Evolutionary conservation across 1,284 basidiomycete species (phyloP).

Genomic region (Ceratobasidium sp.): DNA sequence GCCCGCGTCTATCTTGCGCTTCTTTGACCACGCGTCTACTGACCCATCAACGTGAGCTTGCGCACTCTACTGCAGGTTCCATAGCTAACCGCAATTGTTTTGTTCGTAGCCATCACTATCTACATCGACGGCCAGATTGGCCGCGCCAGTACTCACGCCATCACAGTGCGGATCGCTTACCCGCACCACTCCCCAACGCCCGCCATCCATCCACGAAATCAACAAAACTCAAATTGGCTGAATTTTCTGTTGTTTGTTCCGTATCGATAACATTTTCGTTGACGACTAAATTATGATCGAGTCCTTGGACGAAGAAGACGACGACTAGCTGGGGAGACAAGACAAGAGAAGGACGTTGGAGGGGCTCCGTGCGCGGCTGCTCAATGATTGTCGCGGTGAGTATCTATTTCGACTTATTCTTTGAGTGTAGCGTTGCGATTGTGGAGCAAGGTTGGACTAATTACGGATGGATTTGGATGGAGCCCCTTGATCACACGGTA

Average conservation of each 20-base stretch:
- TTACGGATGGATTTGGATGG: neutral
- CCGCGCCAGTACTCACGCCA: no score
- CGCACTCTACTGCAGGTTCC: no score
- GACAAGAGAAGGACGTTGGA: neutral
- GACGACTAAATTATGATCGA: conserved; percentile 39
- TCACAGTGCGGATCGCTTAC: conserved; percentile 9
- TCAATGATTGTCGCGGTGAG: conserved; percentile 20
- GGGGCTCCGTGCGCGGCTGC: conserved; percentile 6
- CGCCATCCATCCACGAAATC: neutral
- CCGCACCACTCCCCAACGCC: conserved; percentile 21
- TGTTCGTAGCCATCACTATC: no score
- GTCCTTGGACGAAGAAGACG: conserved; percentile 36
- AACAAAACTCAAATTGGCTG: neutral
- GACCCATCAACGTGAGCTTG: no score
- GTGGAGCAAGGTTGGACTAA: neutral
- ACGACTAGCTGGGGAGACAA: neutral
- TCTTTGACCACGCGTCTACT: no score
- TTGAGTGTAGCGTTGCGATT: neutral
- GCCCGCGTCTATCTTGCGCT: no score
- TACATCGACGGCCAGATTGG: no score
- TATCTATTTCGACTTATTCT: neutral
- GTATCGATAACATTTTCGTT: no score
- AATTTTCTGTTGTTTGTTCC: no score
- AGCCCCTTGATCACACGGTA: neutral
- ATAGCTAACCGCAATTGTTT: no score